Evolutionary conservation across 805 yeast genomes (phyloP), one percentile per base, ranked within the genome.

Genomic region (Nakazawaea ishiwadae): DNA sequence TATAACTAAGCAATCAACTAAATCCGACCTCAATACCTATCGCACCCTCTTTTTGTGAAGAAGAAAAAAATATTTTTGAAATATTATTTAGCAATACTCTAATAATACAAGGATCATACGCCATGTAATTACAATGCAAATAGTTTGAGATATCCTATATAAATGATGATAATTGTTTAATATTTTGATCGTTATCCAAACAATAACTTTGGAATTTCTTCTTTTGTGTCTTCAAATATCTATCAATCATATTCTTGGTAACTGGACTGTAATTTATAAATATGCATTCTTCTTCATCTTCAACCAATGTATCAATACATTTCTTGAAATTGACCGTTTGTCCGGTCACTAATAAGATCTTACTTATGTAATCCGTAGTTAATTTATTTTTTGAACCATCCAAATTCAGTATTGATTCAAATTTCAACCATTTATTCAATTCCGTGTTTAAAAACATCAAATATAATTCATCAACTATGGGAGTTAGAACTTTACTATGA

Each of bases 191-290:
- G 3, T 11, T 27, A 23, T 42, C 39, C 16, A 42, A 26, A 11
- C 16, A 16, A 24, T 37, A 37, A 21, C 35, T 37, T 6, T 31
- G 14, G 30, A 31, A 31, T 4, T 16, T 23, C 12, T 16, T 21
- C n/a, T 31, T 37, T n/a, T 29, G 33, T 10, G n/a, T 21, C 21
- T 42, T 42, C 18, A 33, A 33, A 29, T 37, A 42, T 28, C 45
- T 50, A 14, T 48, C 47, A 8, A 58, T 49, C 6, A 63, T 37
- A 5, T 55, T 59, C 5, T 46, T 35, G 0, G 66, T 58, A 4
- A 59, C 51, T 1, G 47, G 42, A n/a, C 65, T 63, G 29, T 59
- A 56, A 42, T 61, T 53, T 19, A 60, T 39, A 31, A 62, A 59
- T 17, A 51, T 52, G 8, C 48, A 39, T 15, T 29, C 44, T 5